Evolutionary conservation across 495 filamentous ascomycete genomes (phyloP).

Genomic region (Aspergillus ellipticus): DNA sequence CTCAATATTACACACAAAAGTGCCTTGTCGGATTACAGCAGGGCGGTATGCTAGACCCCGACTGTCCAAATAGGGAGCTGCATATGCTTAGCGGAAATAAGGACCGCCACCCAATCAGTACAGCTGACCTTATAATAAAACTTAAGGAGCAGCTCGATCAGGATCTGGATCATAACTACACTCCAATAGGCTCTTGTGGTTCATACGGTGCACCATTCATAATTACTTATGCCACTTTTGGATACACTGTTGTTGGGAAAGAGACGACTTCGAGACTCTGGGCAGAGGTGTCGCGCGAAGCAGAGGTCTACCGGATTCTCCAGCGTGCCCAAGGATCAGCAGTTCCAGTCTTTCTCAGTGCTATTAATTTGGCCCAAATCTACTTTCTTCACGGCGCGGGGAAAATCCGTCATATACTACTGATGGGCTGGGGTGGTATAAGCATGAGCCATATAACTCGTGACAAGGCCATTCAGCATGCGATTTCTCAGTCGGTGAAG

Average conservation of each 20-base stretch:
- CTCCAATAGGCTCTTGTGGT: constrained; percentile 19
- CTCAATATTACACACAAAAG: constrained; percentile 24
- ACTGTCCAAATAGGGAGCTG: constrained; percentile 31
- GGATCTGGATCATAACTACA: constrained; percentile 26
- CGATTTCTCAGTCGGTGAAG: constrained; percentile 13
- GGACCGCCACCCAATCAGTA: constrained; percentile 11
- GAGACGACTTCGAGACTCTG: constrained; percentile 34
- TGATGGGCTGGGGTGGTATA: constrained; percentile 47
- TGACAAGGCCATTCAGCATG: not conserved
- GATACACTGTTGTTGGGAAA: constrained; percentile 47
- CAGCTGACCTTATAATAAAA: constrained; percentile 1
- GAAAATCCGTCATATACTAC: constrained; percentile 40
- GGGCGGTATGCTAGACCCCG: constrained; percentile 24
- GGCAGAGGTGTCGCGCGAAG: constrained; percentile 37
- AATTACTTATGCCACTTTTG: constrained; percentile 33
- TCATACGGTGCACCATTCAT: constrained; percentile 36
- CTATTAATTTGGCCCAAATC: constrained; percentile 32
- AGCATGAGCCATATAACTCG: too few relatives aligned
- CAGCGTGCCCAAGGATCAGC: constrained; percentile 30
- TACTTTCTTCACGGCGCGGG: constrained; percentile 38
- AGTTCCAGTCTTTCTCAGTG: constrained; percentile 42
- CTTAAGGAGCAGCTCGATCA: constrained; percentile 28
- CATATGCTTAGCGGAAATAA: too few relatives aligned
- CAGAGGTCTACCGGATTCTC: constrained; percentile 34
- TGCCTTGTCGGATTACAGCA: constrained; percentile 38